These are phyloP conservation scores for Calonectria pauciramosa DNA, from an alignment of 2,329 filamentous ascomycete genomes.

Conservation along the genomic window DNA sequence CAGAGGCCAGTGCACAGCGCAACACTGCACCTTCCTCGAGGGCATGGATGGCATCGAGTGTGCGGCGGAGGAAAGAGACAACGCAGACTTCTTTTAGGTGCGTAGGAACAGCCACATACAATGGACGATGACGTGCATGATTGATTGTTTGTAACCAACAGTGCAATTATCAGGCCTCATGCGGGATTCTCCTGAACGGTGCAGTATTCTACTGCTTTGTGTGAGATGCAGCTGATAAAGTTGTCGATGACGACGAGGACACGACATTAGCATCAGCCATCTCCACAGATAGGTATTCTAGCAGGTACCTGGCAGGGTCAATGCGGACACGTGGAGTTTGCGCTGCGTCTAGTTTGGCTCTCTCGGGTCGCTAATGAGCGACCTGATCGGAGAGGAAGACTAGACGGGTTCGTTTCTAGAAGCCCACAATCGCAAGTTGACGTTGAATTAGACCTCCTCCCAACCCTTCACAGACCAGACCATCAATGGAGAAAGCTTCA, in stretches of 20 bases:
- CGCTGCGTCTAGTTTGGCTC: background rate
- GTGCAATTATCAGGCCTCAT: background rate
- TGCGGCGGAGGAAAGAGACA: background rate
- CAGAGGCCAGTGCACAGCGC: background rate
- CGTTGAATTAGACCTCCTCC: slow-evolving; percentile 22
- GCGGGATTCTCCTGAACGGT: background rate
- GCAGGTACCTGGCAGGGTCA: background rate
- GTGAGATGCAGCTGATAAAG: background rate
- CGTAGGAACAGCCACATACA: background rate
- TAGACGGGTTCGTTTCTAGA: slow-evolving; percentile 2
- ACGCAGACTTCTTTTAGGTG: background rate
- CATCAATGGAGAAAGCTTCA: slow-evolving; percentile 17
- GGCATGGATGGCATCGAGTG: background rate
- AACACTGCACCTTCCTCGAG: background rate
- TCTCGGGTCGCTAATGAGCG: background rate
- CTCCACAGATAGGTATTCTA: background rate
- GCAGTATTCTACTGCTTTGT: background rate
- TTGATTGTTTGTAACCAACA: background rate
- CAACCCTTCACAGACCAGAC: background rate
- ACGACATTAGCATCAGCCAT: background rate
- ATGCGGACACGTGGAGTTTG: slow-evolving; percentile 4
- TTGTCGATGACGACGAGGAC: slow-evolving; percentile 10
- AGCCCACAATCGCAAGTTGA: slow-evolving; percentile 10
- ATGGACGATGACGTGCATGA: background rate
- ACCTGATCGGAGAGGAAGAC: background rate